These are phyloP conservation scores for Paramecium caudatum DNA, from an alignment of 73 alveolate genomes.

Conservation along the genomic window DNA sequence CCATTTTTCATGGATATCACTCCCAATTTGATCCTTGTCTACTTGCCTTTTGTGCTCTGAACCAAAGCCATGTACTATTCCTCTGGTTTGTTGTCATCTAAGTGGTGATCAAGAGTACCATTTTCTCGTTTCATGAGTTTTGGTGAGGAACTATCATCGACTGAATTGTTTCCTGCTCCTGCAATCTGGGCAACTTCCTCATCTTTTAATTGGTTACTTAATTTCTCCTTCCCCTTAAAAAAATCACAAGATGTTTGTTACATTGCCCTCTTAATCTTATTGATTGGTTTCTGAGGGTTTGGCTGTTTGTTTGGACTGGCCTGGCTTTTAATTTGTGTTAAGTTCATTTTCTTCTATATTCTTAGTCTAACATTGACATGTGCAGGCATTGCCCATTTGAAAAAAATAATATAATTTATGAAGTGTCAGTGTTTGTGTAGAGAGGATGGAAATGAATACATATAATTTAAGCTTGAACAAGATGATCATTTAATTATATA, in stretches of 20 bases:
- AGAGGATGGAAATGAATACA: background rate
- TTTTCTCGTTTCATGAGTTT: conserved; percentile 58
- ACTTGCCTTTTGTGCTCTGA: conserved; percentile 59
- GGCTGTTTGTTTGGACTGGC: background rate
- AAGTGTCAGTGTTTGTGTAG: background rate
- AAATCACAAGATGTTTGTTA: too few species aligned
- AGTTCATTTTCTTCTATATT: conserved; percentile 31
- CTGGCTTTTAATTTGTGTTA: conserved; percentile 5
- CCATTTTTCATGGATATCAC: conserved; percentile 77
- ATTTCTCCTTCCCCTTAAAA: conserved; percentile 6
- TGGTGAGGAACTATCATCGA: background rate
- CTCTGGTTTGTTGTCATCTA: conserved; percentile 68
- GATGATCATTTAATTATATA: too few species aligned
- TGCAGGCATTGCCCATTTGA: conserved; percentile 67
- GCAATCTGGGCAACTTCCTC: conserved; percentile 63
- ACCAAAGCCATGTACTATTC: conserved; percentile 24
- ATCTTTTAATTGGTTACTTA: background rate
- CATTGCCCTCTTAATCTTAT: conserved; percentile 2
- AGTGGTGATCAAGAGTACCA: background rate
- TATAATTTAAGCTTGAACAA: background rate
- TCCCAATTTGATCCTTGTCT: conserved; percentile 55
- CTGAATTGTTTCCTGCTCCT: conserved; percentile 18
- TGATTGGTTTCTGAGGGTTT: background rate
- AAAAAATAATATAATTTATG: conserved; percentile 18
- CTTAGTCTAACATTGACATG: conserved; percentile 48